These are phyloP conservation scores for Neurospora sp. DNA, from an alignment of 2,329 filamentous ascomycete species.

Conservation along the genomic window DNA sequence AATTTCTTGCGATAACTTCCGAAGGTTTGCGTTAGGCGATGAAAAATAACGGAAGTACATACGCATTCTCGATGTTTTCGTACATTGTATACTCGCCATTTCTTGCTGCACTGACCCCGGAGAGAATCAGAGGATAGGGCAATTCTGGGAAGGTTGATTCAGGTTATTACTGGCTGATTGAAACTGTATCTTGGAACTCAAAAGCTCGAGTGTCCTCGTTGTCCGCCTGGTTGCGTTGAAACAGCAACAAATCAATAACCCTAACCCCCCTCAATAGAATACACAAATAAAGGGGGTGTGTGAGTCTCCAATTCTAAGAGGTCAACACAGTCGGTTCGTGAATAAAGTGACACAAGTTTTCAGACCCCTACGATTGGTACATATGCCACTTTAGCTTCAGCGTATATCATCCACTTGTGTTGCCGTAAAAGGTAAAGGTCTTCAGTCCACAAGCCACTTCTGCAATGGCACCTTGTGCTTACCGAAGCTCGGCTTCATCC, in stretches of 20 bases:
- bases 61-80: background rate
- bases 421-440: background rate
- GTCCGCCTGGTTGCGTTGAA: background rate
- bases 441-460: background rate
- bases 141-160: no score
- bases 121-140: no score
- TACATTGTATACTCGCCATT: background rate
- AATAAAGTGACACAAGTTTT: background rate
- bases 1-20: background rate
- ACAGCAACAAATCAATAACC: background rate
- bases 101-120: no score
- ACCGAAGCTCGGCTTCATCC: background rate
- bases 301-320: background rate
- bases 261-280: background rate
- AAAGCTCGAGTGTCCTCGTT: background rate
- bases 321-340: background rate
- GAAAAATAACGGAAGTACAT: background rate
- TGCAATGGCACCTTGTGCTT: background rate
- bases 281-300: background rate
- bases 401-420: background rate
- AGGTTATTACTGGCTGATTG: no score
- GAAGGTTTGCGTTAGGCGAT: background rate
- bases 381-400: background rate
- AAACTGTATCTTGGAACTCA: background rate
- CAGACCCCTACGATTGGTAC: background rate